Evolutionary conservation across 2,329 filamentous ascomycete species (phyloP).

Genomic region (Phialophora chinensis): DNA sequence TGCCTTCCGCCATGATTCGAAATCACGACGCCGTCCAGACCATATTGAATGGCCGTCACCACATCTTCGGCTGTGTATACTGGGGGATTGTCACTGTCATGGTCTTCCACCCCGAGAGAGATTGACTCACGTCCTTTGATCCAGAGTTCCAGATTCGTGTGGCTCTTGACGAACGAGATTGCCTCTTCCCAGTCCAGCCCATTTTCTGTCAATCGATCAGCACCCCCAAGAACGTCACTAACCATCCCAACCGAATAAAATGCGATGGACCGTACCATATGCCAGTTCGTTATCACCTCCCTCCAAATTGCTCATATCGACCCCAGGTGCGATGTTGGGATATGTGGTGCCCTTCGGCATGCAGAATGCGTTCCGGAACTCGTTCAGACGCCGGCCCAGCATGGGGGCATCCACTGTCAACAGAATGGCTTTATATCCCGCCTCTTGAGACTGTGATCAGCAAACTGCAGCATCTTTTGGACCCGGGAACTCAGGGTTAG

Average conservation of each 20-base stretch:
- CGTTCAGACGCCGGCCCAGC: constrained; percentile 60
- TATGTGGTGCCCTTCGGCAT: constrained; percentile 36
- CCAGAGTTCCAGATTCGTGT: constrained; percentile 41
- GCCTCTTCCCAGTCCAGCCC: constrained; percentile 57
- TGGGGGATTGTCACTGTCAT: constrained; percentile 1
- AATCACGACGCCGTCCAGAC: constrained; percentile 35
- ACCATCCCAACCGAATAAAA: not conserved
- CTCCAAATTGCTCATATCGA: constrained; percentile 26
- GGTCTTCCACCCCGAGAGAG: constrained; percentile 30
- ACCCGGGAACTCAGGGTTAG: not conserved
- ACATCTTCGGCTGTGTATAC: constrained; percentile 36
- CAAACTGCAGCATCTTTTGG: not conserved
- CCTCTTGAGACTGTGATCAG: constrained; percentile 40
- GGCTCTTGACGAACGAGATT: constrained; percentile 56
- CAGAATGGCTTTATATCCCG: constrained; percentile 61
- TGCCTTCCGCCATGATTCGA: constrained; percentile 38
- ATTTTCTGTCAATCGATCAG: constrained; percentile 42
- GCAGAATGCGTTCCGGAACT: constrained; percentile 59
- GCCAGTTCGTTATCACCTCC: constrained; percentile 19
- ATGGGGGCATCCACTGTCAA: constrained; percentile 62
- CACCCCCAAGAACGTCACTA: not conserved
- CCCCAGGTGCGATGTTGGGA: constrained; percentile 34
- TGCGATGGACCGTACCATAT: constrained; percentile 11
- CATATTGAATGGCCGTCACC: constrained; percentile 33
- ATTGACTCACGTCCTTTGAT: constrained; percentile 36